Evolutionary conservation across 371 early-diverging fungal genomes (phyloP).

Genomic region (Mucor sp.): DNA sequence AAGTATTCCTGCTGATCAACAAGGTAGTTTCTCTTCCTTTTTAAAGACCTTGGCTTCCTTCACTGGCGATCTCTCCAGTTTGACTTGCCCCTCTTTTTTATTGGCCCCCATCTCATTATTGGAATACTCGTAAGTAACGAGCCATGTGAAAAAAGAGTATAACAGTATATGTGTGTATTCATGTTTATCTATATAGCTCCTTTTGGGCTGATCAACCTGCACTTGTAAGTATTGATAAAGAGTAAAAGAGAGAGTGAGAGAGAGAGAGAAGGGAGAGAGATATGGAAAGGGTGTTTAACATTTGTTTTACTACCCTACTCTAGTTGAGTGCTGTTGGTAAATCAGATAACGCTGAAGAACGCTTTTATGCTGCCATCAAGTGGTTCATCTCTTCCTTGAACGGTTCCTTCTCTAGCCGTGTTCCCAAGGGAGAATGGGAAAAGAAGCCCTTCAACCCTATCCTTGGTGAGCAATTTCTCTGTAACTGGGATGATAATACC

Average conservation of each 20-base stretch:
- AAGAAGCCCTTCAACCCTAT: slow-evolving; percentile 91
- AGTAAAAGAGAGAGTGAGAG: not conserved
- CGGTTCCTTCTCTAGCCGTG: slow-evolving; percentile 70
- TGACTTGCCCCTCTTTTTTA: slow-evolving; percentile 81
- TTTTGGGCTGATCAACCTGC: slow-evolving; percentile 53
- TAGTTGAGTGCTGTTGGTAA: slow-evolving; percentile 58
- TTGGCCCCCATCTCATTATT: slow-evolving; percentile 75
- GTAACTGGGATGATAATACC: slow-evolving; percentile 71
- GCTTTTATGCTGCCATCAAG: slow-evolving; percentile 70
- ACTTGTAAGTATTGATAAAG: slow-evolving; percentile 30
- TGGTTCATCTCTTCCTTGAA: slow-evolving; percentile 83
- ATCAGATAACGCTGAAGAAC: slow-evolving; percentile 64
- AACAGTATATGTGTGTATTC: not conserved
- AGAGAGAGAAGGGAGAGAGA: not conserved
- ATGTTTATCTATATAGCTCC: slow-evolving; percentile 25
- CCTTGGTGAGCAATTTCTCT: slow-evolving; percentile 79
- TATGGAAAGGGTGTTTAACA: not conserved
- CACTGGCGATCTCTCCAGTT: slow-evolving; percentile 78
- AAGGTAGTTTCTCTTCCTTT: slow-evolving; percentile 73
- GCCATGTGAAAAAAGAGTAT: not conserved
- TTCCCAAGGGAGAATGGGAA: slow-evolving; percentile 74
- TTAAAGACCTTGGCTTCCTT: slow-evolving; percentile 74
- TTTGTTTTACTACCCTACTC: not conserved
- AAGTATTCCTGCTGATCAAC: slow-evolving; percentile 66
- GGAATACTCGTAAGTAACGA: slow-evolving; percentile 72